phyloP scores from a whole-genome alignment of 208 protist species.

The Novymonas esmeraldas region DNA sequence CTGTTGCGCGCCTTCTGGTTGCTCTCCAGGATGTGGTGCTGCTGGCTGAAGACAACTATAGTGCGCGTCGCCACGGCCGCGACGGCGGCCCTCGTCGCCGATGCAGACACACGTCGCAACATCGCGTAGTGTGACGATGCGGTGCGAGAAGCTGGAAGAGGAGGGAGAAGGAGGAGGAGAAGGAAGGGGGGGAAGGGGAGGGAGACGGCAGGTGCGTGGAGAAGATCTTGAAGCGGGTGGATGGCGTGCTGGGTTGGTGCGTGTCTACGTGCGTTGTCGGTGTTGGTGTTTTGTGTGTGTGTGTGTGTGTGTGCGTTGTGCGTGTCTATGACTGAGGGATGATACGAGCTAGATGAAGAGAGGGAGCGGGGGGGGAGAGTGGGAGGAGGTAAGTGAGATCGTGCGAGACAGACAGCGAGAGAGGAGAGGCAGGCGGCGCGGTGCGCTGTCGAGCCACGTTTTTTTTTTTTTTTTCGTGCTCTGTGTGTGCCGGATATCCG shows the following conservation, averaged over 20 bases:
- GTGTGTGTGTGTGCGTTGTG: neutral
- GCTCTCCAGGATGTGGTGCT: conserved; percentile 84
- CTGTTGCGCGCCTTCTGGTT: conserved; percentile 88
- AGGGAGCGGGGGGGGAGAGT: too few species aligned
- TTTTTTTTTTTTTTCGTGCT: neutral
- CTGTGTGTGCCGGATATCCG: too few species aligned
- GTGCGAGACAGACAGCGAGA: neutral
- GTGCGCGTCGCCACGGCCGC: conserved; percentile 32
- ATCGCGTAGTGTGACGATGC: conserved; percentile 21
- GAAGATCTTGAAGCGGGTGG: too few species aligned
- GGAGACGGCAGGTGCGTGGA: neutral
- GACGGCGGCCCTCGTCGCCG: conserved; percentile 20
- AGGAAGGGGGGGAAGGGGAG: neutral
- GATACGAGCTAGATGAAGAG: neutral
- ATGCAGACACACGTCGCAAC: conserved; percentile 49
- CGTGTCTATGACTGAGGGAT: neutral
- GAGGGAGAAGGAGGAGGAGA: neutral
- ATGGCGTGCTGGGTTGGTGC: too few species aligned
- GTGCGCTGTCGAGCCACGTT: neutral
- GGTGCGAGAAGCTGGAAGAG: neutral
- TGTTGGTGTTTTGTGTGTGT: neutral
- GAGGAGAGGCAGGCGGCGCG: neutral
- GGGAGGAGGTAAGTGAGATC: too few species aligned
- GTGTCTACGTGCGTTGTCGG: neutral
- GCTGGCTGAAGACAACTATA: conserved; percentile 88